These are phyloP conservation scores for Pythium apleroticum DNA, from an alignment of 352 stramenopile species.

Conservation along the genomic window DNA sequence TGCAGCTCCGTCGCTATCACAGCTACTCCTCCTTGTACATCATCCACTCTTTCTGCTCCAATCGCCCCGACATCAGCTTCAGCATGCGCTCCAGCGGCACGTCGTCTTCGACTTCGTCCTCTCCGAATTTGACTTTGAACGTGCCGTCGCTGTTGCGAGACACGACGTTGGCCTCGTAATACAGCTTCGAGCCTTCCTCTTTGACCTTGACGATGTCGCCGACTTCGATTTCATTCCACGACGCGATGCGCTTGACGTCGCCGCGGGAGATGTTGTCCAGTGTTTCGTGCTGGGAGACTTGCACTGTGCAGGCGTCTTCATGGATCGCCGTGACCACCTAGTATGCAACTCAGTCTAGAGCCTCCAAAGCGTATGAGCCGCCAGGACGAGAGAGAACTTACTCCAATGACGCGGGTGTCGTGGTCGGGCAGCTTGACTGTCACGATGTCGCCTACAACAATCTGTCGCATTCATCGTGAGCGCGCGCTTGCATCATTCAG, in stretches of 20 bases:
- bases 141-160: conserved; percentile 49
- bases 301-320: conserved; percentile 44
- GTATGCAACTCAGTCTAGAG: too few species aligned
- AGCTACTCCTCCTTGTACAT: conserved; percentile 60
- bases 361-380: too few species aligned
- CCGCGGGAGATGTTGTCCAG: conserved; percentile 37
- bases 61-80: conserved; percentile 65
- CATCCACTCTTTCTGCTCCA: conserved; percentile 73
- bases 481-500: neutral
- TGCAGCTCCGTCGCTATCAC: neutral
- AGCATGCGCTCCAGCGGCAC: conserved; percentile 43
- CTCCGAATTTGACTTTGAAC: conserved; percentile 63
- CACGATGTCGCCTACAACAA: conserved; percentile 61
- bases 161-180: conserved; percentile 62
- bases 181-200: conserved; percentile 53
- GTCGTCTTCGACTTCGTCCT: conserved; percentile 59
- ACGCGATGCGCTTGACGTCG: conserved; percentile 58
- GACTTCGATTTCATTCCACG: conserved; percentile 64
- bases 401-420: conserved; percentile 55
- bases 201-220: conserved; percentile 67
- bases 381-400: conserved; percentile 23
- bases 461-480: conserved; percentile 22
- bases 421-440: conserved; percentile 47
- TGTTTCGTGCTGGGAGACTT: conserved; percentile 54
- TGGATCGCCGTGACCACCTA: conserved; percentile 57